Evolutionary conservation across 306 rosid species (phyloP).

Genomic region (Purshia tridentata): DNA sequence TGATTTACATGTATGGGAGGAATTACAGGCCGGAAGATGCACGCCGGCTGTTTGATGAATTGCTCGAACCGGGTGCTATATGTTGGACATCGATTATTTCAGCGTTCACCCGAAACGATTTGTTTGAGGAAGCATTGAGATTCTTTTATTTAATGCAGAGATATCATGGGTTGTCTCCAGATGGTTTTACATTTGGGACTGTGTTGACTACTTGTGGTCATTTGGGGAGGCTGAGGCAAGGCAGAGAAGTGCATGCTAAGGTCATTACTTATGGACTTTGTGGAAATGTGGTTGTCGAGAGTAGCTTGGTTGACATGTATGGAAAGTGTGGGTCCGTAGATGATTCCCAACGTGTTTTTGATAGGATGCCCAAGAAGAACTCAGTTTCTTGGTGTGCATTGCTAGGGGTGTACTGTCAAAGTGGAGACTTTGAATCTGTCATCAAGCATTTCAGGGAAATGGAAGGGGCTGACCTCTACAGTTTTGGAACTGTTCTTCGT

Average conservation of each 20-base stretch:
- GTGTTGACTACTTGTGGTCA: slow-evolving; percentile 69
- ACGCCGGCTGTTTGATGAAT: slow-evolving; percentile 59
- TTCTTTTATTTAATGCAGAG: slow-evolving; percentile 53
- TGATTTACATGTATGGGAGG: slow-evolving; percentile 84
- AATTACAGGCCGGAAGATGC: slow-evolving; percentile 41
- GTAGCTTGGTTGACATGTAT: slow-evolving; percentile 91
- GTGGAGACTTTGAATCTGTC: slow-evolving; percentile 57
- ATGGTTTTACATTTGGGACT: slow-evolving; percentile 73
- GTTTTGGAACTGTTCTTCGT: slow-evolving; percentile 71
- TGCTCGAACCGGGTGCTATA: slow-evolving; percentile 52
- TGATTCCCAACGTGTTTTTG: slow-evolving; percentile 52
- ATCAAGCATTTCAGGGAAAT: slow-evolving; percentile 61
- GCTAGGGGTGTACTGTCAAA: slow-evolving; percentile 76
- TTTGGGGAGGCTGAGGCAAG: slow-evolving; percentile 65
- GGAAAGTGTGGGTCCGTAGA: slow-evolving; percentile 72
- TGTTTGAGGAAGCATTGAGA: slow-evolving; percentile 56
- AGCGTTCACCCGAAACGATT: slow-evolving; percentile 56
- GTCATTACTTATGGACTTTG: slow-evolving; percentile 50
- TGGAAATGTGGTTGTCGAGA: slow-evolving; percentile 78
- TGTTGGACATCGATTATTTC: slow-evolving; percentile 82
- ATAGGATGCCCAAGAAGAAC: slow-evolving; percentile 60
- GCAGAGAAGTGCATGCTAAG: slow-evolving; percentile 66
- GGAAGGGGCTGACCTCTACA: slow-evolving; percentile 53
- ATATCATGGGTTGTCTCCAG: slow-evolving; percentile 44
- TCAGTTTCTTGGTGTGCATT: slow-evolving; percentile 76